These are phyloP conservation scores for Aspergillus sergii DNA, from an alignment of 2,329 filamentous ascomycete species.

Conservation along the genomic window DNA sequence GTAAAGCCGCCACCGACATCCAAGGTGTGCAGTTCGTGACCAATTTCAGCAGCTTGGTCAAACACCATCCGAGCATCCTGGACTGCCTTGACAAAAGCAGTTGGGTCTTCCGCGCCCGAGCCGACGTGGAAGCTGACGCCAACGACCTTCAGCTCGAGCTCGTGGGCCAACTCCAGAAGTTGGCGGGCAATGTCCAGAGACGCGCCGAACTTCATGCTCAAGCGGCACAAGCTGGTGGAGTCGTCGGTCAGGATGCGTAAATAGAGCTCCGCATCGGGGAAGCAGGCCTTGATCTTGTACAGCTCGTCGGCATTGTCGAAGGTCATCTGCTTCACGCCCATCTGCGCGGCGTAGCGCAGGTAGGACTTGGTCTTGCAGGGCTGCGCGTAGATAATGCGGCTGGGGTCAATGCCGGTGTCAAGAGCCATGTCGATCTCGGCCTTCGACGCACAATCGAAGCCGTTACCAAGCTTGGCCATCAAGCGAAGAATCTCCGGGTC, in stretches of 20 bases:
- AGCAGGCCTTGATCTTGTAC: constrained; percentile 94
- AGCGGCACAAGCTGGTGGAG: constrained; percentile 86
- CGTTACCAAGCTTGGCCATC: constrained; percentile 83
- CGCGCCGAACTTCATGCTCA: constrained; percentile 97
- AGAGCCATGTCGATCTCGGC: constrained; percentile 93
- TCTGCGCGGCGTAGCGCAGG: constrained; percentile 81
- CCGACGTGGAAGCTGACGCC: constrained; percentile 98
- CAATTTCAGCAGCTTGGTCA: constrained; percentile 75
- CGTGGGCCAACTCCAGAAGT: constrained; percentile 77
- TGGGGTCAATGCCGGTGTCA: constrained; percentile 76
- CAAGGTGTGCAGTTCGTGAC: constrained; percentile 80
- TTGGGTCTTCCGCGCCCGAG: constrained; percentile 91
- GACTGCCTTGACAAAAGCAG: constrained; percentile 87
- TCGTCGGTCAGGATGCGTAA: constrained; percentile 96
- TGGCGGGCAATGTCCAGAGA: constrained; percentile 77
- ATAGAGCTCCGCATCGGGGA: constrained; percentile 84
- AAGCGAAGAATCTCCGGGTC: constrained; percentile 87
- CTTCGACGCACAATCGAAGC: constrained; percentile 98
- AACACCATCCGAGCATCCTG: constrained; percentile 87
- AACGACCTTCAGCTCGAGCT: constrained; percentile 84
- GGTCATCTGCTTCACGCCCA: constrained; percentile 95
- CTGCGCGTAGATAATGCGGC: constrained; percentile 97
- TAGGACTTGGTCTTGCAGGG: constrained; percentile 99
- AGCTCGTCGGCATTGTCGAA: constrained; percentile 98
- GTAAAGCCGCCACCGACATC: constrained; percentile 95